These are phyloP conservation scores for Aphanomyces invadans DNA, from an alignment of 352 stramenopile species.

Conservation along the genomic window DNA sequence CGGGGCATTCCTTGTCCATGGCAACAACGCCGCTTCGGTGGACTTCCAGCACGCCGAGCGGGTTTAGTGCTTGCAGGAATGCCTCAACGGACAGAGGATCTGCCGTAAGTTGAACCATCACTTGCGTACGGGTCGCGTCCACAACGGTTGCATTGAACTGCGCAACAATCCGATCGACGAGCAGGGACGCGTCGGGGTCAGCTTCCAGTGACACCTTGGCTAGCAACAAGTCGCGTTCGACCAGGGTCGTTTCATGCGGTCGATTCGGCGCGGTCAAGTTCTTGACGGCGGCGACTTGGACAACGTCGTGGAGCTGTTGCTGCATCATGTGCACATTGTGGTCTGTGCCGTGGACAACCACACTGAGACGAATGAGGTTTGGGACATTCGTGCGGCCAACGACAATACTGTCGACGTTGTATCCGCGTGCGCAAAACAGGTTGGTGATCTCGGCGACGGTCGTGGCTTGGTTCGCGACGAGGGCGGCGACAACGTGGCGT, in stretches of 20 bases:
- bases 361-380: background rate
- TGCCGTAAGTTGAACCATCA: background rate
- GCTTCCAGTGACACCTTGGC: background rate
- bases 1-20: background rate
- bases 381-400: background rate
- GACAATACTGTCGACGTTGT: conserved; percentile 1
- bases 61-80: background rate
- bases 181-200: background rate
- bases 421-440: background rate
- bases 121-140: background rate
- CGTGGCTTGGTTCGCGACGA: background rate
- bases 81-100: background rate
- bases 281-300: background rate
- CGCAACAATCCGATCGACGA: background rate
- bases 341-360: background rate
- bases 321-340: background rate
- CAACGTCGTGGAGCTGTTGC: background rate
- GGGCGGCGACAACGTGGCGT: background rate
- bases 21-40: background rate
- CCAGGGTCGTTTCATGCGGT: background rate
- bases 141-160: background rate
- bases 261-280: background rate
- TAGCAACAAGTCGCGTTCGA: background rate
- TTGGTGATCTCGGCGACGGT: conserved; percentile 4
- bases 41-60: background rate